phyloP scores from a whole-genome alignment of 2,329 filamentous ascomycete genomes.

The Fusarium dimerum region DNA sequence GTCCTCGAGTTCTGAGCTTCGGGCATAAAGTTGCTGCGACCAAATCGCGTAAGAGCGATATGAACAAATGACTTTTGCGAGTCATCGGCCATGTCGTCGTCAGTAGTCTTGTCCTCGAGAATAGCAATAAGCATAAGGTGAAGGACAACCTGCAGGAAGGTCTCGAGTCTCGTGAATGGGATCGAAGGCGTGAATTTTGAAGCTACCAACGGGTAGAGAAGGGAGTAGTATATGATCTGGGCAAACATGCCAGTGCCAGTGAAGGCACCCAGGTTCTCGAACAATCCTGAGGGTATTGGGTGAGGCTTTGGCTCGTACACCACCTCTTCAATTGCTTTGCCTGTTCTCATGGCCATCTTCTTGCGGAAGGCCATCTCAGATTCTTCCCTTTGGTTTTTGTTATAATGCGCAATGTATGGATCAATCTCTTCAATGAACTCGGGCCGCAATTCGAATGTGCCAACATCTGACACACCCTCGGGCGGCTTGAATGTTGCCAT shows the following conservation, averaged over 20 bases:
- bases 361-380: slow-evolving; percentile 87
- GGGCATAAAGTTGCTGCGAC: slow-evolving; percentile 61
- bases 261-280: slow-evolving; percentile 74
- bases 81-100: slow-evolving; percentile 50
- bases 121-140: slow-evolving; percentile 86
- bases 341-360: slow-evolving; percentile 83
- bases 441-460: slow-evolving; percentile 88
- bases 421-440: slow-evolving; percentile 87
- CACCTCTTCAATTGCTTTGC: slow-evolving; percentile 77
- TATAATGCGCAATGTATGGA: slow-evolving; percentile 94
- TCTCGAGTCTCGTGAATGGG: slow-evolving; percentile 80
- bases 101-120: slow-evolving; percentile 71
- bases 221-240: slow-evolving; percentile 84
- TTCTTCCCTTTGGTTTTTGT: slow-evolving; percentile 95
- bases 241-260: slow-evolving; percentile 84
- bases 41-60: slow-evolving; percentile 66
- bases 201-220: slow-evolving; percentile 77
- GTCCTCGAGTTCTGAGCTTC: slow-evolving; percentile 59
- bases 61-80: slow-evolving; percentile 68
- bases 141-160: slow-evolving; percentile 87
- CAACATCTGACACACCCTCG: slow-evolving; percentile 88
- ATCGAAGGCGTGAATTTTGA: slow-evolving; percentile 71
- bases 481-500: slow-evolving; percentile 89
- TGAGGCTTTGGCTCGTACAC: slow-evolving; percentile 88
- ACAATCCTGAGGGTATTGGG: slow-evolving; percentile 74